These are phyloP conservation scores for Metschnikowia baotianmanensis DNA, from an alignment of 805 yeast genomes.

Conservation along the genomic window DNA sequence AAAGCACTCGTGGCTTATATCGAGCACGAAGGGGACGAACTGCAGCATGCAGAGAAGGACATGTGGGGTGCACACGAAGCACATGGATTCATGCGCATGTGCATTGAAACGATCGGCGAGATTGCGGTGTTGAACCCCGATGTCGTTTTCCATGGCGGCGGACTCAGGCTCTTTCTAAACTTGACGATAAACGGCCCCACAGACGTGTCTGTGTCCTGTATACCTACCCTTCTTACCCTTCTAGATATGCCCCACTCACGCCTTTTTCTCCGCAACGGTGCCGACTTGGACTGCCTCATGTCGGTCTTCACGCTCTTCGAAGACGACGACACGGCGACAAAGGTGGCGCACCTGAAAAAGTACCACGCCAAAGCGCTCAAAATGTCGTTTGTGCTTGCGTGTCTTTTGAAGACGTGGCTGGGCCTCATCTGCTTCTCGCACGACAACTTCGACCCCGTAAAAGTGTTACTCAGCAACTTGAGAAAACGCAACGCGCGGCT, in stretches of 20 bases:
- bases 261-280: conserved; percentile 53
- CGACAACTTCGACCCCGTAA: conserved; percentile 53
- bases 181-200: conserved; percentile 27
- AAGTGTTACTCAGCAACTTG: conserved; percentile 60
- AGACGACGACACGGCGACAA: conserved; percentile 17
- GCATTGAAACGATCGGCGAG: conserved; percentile 43
- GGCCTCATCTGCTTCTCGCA: conserved; percentile 69
- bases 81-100: conserved; percentile 25
- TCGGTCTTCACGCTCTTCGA: conserved; percentile 71
- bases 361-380: conserved; percentile 47
- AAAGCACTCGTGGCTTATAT: conserved; percentile 64
- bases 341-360: conserved; percentile 9
- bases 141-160: conserved; percentile 47
- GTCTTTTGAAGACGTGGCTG: conserved; percentile 66
- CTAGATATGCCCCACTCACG: conserved; percentile 58
- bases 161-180: conserved; percentile 49
- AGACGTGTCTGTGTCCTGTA: conserved; percentile 23
- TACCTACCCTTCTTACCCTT: conserved; percentile 51
- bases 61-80: conserved; percentile 1
- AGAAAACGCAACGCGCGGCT: conserved; percentile 53
- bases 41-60: conserved; percentile 4
- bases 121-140: conserved; percentile 39
- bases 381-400: conserved; percentile 56
- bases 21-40: conserved; percentile 36
- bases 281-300: conserved; percentile 59